phyloP scores from a whole-genome alignment of 73 alveolate species.

The Paramecium octaurelia region DNA sequence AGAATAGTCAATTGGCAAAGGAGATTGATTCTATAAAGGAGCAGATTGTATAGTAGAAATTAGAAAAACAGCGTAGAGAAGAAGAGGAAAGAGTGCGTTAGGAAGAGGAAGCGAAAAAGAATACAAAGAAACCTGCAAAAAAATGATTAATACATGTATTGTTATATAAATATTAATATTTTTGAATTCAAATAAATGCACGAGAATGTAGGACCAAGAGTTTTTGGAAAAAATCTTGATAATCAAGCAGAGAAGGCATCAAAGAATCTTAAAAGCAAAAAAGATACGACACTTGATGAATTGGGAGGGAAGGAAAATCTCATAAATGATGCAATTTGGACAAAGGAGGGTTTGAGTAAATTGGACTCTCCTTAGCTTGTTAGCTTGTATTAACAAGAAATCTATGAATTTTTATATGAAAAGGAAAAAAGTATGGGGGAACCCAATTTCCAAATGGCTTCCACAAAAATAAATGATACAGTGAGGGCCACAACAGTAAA shows the following conservation, averaged over 20 bases:
- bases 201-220: background rate
- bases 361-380: background rate
- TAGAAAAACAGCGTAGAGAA: background rate
- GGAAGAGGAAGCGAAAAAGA: constrained; percentile 1
- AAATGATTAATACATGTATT: background rate
- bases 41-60: background rate
- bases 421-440: background rate
- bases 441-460: background rate
- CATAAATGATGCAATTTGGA: background rate
- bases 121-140: constrained; percentile 22
- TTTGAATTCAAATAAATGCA: constrained; percentile 7
- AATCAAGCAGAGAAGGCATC: background rate
- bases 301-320: background rate
- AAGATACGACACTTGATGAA: background rate
- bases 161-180: background rate
- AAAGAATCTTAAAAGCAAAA: background rate
- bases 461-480: background rate
- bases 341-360: background rate
- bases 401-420: background rate
- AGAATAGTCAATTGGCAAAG: background rate
- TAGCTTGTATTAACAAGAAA: background rate
- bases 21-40: background rate
- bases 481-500: background rate
- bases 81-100: background rate
- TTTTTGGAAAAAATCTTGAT: background rate